These are phyloP conservation scores for Psilocybe mexicana DNA, from an alignment of 1,284 basidiomycete species.

Conservation along the genomic window DNA sequence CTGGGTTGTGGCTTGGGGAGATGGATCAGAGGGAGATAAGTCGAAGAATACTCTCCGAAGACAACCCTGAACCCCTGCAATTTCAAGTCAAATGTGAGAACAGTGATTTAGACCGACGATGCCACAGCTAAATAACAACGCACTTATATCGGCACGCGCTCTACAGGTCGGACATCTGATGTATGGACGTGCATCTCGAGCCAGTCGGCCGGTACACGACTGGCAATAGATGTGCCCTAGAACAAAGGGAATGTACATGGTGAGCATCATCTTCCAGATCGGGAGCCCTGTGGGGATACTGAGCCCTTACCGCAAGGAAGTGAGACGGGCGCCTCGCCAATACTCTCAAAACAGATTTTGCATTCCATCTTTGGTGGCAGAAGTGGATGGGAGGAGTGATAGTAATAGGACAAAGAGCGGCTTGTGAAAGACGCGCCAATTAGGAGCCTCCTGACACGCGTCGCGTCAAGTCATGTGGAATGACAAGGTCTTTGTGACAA, in stretches of 20 bases:
- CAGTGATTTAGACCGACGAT: too few species aligned
- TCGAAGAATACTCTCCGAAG: not conserved
- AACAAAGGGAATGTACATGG: not conserved
- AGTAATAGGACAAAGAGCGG: not conserved
- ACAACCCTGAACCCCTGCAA: not conserved
- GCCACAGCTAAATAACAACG: not conserved
- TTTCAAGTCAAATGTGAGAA: not conserved
- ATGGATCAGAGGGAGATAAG: not conserved
- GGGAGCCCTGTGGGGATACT: too few species aligned
- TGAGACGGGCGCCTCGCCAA: not conserved
- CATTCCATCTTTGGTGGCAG: not conserved
- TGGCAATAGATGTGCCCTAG: not conserved
- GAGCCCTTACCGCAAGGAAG: not conserved
- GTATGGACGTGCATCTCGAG: not conserved
- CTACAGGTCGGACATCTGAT: not conserved
- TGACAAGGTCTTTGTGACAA: too few species aligned
- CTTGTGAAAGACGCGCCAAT: not conserved
- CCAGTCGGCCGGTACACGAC: not conserved
- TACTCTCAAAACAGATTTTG: not conserved
- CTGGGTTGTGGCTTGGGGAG: not conserved
- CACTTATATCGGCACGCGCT: not conserved
- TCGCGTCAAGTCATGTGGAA: too few species aligned
- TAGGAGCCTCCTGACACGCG: too few species aligned
- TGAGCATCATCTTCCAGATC: not conserved
- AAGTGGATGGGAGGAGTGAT: not conserved